Evolutionary conservation across 1,139 yeast genomes (phyloP), one percentile per base, ranked within the genome.

Genomic region (Kodamaea alishanica): DNA sequence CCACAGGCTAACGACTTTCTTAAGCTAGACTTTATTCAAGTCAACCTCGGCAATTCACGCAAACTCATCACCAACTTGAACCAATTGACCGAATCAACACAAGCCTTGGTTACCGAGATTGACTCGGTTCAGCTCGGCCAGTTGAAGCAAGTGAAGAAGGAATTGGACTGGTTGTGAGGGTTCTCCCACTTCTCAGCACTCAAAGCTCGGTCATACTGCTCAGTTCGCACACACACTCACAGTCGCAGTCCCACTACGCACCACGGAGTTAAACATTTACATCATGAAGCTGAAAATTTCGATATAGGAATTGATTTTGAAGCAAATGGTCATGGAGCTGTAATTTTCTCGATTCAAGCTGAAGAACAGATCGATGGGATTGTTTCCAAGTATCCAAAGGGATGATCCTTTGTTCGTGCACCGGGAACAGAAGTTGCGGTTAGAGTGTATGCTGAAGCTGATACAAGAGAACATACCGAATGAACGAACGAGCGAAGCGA

Each of bases 311-410:
- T 92, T 20, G 94, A 94, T 63, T 92, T 92, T 54, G 99, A 92
- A 67, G 98, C 99, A 38, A 92, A 92, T 57, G 99, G 99, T n/a
- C 99, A 92, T 55, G 99, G 99, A 9, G 92, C 99, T 0, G 95
- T 92, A 4, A 67, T 89, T 15, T 94, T 92, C 57, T 78, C 86
- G 6, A 72, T 76, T 0, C 73, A 73, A 12, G 87, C 75, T 40
- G 75, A 70, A 63, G 69, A 52, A 1, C 62, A 77, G 50, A 88
- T 92, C 40, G 95, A 92, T 58, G 70, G 55, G 2, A 58, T 77
- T 37, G 92, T 90, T 9, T 56, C 66, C 15, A 65, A 77, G 52
- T 83, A 71, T 52, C 58, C 69, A 0, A 60, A 67, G 25, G 97
- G 94, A 2, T 75, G 98, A 56, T 82, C 95, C 2, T 92, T 92